Conservation (phyloP, 2,329 filamentous ascomycete genomes). For the Pseudocercospora pini-densiflorae region DNA sequence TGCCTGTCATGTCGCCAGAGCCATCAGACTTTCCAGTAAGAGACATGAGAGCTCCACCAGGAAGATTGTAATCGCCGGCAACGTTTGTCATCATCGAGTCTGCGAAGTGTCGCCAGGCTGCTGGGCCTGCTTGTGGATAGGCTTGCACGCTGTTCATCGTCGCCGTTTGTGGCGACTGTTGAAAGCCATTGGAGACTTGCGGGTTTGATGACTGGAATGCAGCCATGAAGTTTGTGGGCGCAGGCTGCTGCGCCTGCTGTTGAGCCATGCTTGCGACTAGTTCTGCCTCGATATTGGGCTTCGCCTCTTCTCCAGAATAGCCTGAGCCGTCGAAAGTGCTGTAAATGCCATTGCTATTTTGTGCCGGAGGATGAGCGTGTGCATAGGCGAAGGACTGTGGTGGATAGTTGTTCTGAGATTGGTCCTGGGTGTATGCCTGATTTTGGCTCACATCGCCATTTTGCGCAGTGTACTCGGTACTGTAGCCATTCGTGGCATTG, state of each 20-base stretch:
- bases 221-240: constrained; percentile 25
- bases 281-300: constrained; percentile 32
- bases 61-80: constrained; percentile 25
- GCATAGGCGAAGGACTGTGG: constrained; percentile 19
- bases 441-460: constrained; percentile 13
- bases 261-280: constrained; percentile 26
- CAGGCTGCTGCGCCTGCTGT: constrained; percentile 21
- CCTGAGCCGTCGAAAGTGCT: constrained; percentile 23
- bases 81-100: constrained; percentile 35
- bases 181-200: constrained; percentile 19
- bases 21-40: constrained; percentile 23
- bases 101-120: constrained; percentile 40
- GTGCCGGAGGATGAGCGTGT: constrained; percentile 8
- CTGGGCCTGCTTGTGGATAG: constrained; percentile 29
- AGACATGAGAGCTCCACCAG: constrained; percentile 22
- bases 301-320: constrained; percentile 25
- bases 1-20: constrained; percentile 16
- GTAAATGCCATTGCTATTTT: constrained; percentile 21
- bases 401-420: constrained; percentile 24
- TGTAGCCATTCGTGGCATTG: constrained; percentile 19
- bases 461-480: constrained; percentile 18
- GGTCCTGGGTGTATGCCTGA: constrained; percentile 27
- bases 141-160: constrained; percentile 20
- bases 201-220: constrained; percentile 26
- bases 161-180: constrained; percentile 17